A percentile compares a stretch with the other conserved stretches of the same genome.
phyloP scores from a whole-genome alignment of 345 rosid genomes.

The Viola odorata region DNA sequence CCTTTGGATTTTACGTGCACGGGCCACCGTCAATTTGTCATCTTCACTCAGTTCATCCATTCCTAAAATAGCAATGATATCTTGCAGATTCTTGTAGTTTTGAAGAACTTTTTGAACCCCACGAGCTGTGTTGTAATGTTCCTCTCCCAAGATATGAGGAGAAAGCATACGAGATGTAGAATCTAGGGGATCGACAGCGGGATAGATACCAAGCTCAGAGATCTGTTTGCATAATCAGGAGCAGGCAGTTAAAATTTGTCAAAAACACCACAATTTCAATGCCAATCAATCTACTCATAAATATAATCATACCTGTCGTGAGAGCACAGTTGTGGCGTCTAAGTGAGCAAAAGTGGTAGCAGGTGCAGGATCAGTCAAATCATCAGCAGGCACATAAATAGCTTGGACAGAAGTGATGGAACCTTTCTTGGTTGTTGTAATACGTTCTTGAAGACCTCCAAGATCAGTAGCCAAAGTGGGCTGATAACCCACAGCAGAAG shows the following conservation, averaged over 20 bases:
- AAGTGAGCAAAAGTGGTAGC: slow-evolving; percentile 99
- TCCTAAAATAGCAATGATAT: slow-evolving; percentile 97
- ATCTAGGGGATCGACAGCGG: slow-evolving; percentile 97
- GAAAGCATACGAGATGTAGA: slow-evolving; percentile 98
- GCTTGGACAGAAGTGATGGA: slow-evolving; percentile 99
- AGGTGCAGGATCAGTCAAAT: slow-evolving; percentile 99
- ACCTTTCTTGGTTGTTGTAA: slow-evolving; percentile 97
- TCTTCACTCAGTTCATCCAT: slow-evolving; percentile 99
- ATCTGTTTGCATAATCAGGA: slow-evolving; percentile 35
- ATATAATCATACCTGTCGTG: slow-evolving; percentile 62
- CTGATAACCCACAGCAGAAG: slow-evolving; percentile 99
- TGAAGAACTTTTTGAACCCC: slow-evolving; percentile 97
- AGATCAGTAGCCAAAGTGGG: slow-evolving; percentile 98
- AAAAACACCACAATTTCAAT: not conserved
- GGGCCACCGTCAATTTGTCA: slow-evolving; percentile 93
- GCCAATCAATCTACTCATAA: not conserved
- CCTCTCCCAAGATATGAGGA: slow-evolving; percentile 92
- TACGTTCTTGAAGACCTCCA: slow-evolving; percentile 98
- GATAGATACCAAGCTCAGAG: slow-evolving; percentile 97
- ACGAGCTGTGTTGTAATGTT: slow-evolving; percentile 95
- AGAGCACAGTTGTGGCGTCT: slow-evolving; percentile 97
- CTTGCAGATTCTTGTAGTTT: slow-evolving; percentile 97
- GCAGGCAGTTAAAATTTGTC: not conserved
- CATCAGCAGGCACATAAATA: slow-evolving; percentile 98
- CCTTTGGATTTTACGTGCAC: slow-evolving; percentile 93